Evolutionary conservation across 2,329 filamentous ascomycete species (phyloP).

Genomic region (Penicillium sp.): DNA sequence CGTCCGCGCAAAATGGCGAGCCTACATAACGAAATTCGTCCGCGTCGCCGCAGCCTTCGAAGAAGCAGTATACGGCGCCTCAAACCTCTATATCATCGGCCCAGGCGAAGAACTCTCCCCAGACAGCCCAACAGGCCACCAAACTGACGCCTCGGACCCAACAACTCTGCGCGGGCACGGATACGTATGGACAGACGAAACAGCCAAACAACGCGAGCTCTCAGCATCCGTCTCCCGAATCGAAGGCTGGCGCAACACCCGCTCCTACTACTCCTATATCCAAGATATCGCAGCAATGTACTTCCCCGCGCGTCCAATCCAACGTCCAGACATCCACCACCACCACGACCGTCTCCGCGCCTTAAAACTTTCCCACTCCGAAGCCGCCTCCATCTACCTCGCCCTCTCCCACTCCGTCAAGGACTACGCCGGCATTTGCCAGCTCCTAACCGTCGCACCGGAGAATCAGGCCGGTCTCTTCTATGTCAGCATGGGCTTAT

Average conservation of each 20-base stretch:
- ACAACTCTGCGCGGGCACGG: constrained; percentile 75
- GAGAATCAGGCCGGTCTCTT: constrained; percentile 87
- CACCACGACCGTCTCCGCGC: constrained; percentile 87
- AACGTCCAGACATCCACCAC: constrained; percentile 71
- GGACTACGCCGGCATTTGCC: constrained; percentile 80
- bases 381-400: constrained; percentile 81
- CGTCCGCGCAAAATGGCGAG: constrained; percentile 87
- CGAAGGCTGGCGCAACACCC: constrained; percentile 93
- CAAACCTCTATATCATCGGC: constrained; percentile 76
- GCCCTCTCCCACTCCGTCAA: constrained; percentile 73
- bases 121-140: constrained; percentile 50
- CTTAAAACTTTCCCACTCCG: constrained; percentile 71
- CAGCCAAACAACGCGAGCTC: constrained; percentile 76
- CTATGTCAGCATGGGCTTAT: constrained; percentile 84
- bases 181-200: constrained; percentile 90
- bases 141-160: constrained; percentile 39
- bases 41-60: constrained; percentile 92
- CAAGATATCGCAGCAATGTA: constrained; percentile 58
- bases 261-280: constrained; percentile 94
- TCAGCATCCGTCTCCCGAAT: constrained; percentile 89
- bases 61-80: constrained; percentile 91
- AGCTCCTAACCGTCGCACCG: constrained; percentile 77
- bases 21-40: constrained; percentile 93
- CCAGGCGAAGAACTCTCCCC: constrained; percentile 63
- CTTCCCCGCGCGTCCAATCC: constrained; percentile 40